These are phyloP conservation scores for Pyrenochaeta sp. DNA, from an alignment of 2,329 filamentous ascomycete species.

Conservation along the genomic window DNA sequence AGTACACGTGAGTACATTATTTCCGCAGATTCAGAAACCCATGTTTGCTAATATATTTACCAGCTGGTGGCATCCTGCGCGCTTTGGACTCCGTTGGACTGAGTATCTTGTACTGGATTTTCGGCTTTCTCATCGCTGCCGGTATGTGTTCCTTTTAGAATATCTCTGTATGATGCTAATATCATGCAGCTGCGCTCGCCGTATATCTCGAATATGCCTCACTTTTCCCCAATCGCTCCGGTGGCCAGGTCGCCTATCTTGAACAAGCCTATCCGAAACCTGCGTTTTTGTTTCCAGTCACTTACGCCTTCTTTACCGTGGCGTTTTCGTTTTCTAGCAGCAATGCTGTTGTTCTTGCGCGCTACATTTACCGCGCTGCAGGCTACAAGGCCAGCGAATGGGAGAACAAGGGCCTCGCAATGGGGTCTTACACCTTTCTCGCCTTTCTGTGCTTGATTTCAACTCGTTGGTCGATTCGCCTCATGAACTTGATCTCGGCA, in stretches of 20 bases:
- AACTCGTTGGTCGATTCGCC: conserved; percentile 35
- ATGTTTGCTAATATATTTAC: conserved; percentile 5
- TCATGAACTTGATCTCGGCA: conserved; percentile 40
- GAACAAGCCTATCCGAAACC: conserved; percentile 42
- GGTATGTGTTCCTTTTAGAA: conserved; percentile 12
- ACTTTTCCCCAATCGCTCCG: conserved; percentile 39
- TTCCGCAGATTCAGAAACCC: neutral
- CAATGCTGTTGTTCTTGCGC: conserved; percentile 40
- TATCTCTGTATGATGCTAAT: neutral
- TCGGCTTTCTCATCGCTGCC: conserved; percentile 37
- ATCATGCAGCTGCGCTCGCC: conserved; percentile 26
- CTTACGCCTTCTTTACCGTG: conserved; percentile 40
- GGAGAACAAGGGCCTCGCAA: conserved; percentile 41
- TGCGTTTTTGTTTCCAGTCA: conserved; percentile 36
- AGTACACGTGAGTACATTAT: conserved; percentile 33
- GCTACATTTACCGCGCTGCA: conserved; percentile 41
- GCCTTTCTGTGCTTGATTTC: conserved; percentile 37
- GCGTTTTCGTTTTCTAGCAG: conserved; percentile 41
- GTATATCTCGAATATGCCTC: conserved; percentile 40
- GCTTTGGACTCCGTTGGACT: conserved; percentile 38
- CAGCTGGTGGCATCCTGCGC: conserved; percentile 35
- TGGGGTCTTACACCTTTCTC: conserved; percentile 34
- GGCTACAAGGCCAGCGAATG: conserved; percentile 34
- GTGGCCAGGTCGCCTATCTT: conserved; percentile 40
- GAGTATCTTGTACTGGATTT: conserved; percentile 38